phyloP scores from a whole-genome alignment of 2,329 filamentous ascomycete genomes.

The Leptographium radiaticola region DNA sequence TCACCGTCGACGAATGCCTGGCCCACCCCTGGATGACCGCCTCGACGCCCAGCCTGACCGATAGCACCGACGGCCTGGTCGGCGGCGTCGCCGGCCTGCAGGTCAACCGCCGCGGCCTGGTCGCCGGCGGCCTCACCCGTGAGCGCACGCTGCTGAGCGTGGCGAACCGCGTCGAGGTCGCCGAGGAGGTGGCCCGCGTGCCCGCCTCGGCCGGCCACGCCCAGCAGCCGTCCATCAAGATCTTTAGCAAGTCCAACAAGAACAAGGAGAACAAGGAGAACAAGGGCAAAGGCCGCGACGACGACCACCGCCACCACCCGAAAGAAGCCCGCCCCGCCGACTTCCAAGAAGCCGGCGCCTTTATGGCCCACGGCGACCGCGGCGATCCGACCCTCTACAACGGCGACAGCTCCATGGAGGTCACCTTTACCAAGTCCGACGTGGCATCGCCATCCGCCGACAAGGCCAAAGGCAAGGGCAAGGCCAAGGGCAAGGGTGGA shows the following conservation, averaged over 20 bases:
- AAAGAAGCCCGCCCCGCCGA: slow-evolving; percentile 56
- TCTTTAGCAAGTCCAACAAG: slow-evolving; percentile 57
- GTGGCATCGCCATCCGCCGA: slow-evolving; percentile 16
- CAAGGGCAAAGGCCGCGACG: slow-evolving; percentile 18
- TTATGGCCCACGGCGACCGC: slow-evolving; percentile 72
- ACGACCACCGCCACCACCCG: slow-evolving; percentile 18
- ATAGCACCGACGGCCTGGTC: slow-evolving; percentile 86
- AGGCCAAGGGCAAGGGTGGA: slow-evolving; percentile 9
- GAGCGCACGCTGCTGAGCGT: slow-evolving; percentile 77
- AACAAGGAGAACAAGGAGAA: slow-evolving; percentile 23
- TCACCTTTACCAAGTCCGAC: slow-evolving; percentile 20
- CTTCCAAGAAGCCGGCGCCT: slow-evolving; percentile 57
- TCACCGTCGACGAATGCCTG: slow-evolving; percentile 81
- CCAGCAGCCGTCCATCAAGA: slow-evolving; percentile 41
- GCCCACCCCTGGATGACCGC: slow-evolving; percentile 80
- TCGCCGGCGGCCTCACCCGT: slow-evolving; percentile 60
- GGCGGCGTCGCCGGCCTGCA: slow-evolving; percentile 74
- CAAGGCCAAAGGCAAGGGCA: slow-evolving; percentile 12
- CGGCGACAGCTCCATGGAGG: slow-evolving; percentile 45
- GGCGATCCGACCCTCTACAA: slow-evolving; percentile 70
- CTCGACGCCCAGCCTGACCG: slow-evolving; percentile 46
- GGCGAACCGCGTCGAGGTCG: slow-evolving; percentile 58
- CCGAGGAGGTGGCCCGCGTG: slow-evolving; percentile 34
- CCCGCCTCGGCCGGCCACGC: slow-evolving; percentile 22
- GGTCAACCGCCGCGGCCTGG: slow-evolving; percentile 72